These are phyloP conservation scores for Globisporangium takayamanum DNA, from an alignment of 352 stramenopile species.

Conservation along the genomic window DNA sequence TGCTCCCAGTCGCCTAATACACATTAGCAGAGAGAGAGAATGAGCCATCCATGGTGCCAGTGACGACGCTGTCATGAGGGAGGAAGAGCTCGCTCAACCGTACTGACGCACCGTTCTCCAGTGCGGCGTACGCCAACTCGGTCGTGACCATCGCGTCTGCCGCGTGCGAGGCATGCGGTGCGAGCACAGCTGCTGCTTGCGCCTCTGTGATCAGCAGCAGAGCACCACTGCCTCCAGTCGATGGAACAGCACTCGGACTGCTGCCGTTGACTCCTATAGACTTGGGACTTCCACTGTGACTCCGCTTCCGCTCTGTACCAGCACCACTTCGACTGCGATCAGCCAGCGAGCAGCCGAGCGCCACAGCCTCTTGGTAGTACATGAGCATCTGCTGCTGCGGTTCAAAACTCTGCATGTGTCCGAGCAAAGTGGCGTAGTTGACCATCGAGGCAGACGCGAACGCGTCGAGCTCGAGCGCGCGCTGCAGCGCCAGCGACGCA, in stretches of 20 bases:
- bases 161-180: slow-evolving; percentile 12
- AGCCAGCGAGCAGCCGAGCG: background rate
- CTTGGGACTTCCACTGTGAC: slow-evolving; percentile 1
- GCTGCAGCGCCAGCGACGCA: slow-evolving; percentile 39
- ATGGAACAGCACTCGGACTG: too few species aligned
- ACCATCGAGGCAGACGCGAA: slow-evolving; percentile 41
- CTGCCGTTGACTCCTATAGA: background rate
- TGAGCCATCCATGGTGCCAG: too few species aligned
- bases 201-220: slow-evolving; percentile 8
- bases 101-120: slow-evolving; percentile 35
- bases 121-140: slow-evolving; percentile 28
- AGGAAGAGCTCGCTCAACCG: background rate
- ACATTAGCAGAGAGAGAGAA: background rate
- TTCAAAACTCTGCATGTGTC: slow-evolving; percentile 31
- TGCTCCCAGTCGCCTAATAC: slow-evolving; percentile 26
- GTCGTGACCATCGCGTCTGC: slow-evolving; percentile 17
- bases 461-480: slow-evolving; percentile 51
- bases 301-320: slow-evolving; percentile 14
- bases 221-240: background rate
- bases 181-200: slow-evolving; percentile 16
- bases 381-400: slow-evolving; percentile 60
- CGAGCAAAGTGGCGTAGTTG: slow-evolving; percentile 67
- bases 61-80: too few species aligned
- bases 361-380: slow-evolving; percentile 19
- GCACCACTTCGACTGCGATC: background rate